Conservation (phyloP, 129 eudicot species). For the Smallanthus sonchifolius region DNA sequence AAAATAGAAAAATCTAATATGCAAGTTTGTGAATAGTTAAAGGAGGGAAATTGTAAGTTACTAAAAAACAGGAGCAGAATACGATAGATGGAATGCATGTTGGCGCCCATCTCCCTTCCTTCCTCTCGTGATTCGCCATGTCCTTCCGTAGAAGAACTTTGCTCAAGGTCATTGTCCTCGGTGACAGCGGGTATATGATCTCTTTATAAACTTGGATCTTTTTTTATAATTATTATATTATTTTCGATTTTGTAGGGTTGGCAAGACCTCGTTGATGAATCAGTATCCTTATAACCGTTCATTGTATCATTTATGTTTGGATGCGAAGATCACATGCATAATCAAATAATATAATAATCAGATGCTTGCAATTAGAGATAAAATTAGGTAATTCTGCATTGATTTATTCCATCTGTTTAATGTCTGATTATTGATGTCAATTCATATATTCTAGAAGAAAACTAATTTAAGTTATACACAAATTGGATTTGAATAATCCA, state of each 20-base stretch:
- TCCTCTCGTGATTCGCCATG: constrained; percentile 28
- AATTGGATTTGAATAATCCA: too few relatives aligned
- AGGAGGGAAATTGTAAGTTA: not conserved
- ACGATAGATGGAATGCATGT: constrained; percentile 11
- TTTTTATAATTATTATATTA: not conserved
- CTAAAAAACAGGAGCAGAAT: not conserved
- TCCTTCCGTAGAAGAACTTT: constrained; percentile 63
- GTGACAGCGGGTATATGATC: constrained; percentile 81
- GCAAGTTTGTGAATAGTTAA: not conserved
- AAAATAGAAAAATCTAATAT: not conserved
- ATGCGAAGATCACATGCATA: not conserved
- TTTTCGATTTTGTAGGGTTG: constrained; percentile 49
- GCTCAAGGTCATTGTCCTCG: constrained; percentile 88
- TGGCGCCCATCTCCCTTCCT: constrained; percentile 14
- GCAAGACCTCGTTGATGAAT: too few relatives aligned
- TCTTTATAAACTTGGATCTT: too few relatives aligned
- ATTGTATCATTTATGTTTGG: not conserved
- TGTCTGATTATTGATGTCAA: not conserved
- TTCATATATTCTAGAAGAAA: too few relatives aligned
- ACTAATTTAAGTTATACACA: too few relatives aligned
- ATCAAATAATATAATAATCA: not conserved
- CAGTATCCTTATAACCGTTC: too few relatives aligned
- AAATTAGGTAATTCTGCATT: not conserved
- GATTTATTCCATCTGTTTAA: not conserved
- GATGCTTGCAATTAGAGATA: not conserved